phyloP scores from a whole-genome alignment of 176 grass and related monocot species.

The Phoenix dactylifera region DNA sequence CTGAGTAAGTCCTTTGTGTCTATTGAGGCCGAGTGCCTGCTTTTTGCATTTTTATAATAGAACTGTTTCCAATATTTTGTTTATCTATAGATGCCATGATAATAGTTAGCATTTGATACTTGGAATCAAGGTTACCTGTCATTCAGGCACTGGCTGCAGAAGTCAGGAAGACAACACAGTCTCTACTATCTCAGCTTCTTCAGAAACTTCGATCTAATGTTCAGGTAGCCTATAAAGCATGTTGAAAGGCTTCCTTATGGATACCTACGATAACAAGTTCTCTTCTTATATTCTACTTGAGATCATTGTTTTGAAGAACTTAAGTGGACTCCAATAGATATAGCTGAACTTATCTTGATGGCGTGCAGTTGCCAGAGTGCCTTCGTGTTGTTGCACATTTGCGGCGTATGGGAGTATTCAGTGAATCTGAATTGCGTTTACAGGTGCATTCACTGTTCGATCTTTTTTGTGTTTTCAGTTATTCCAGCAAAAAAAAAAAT shows the following conservation, averaged over 20 bases:
- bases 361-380: constrained; percentile 82
- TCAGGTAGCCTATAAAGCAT: constrained; percentile 35
- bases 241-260: too few species aligned
- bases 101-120: constrained; percentile 31
- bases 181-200: constrained; percentile 90
- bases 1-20: constrained; percentile 55
- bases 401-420: constrained; percentile 78
- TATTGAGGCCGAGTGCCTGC: not conserved
- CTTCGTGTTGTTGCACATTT: constrained; percentile 76
- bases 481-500: too few species aligned
- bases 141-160: constrained; percentile 85
- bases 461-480: not conserved
- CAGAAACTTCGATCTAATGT: constrained; percentile 97
- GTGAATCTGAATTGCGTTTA: constrained; percentile 83
- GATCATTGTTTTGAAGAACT: too few species aligned
- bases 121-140: constrained; percentile 75
- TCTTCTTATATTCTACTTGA: too few species aligned
- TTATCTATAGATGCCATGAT: constrained; percentile 12
- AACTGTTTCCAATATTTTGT: not conserved
- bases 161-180: constrained; percentile 90
- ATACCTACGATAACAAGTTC: too few species aligned
- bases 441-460: constrained; percentile 42
- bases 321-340: not conserved
- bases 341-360: constrained; percentile 17
- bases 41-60: constrained; percentile 12